phyloP scores from a whole-genome alignment of 148 eudicot species.

The Rhododendron vialii region DNA sequence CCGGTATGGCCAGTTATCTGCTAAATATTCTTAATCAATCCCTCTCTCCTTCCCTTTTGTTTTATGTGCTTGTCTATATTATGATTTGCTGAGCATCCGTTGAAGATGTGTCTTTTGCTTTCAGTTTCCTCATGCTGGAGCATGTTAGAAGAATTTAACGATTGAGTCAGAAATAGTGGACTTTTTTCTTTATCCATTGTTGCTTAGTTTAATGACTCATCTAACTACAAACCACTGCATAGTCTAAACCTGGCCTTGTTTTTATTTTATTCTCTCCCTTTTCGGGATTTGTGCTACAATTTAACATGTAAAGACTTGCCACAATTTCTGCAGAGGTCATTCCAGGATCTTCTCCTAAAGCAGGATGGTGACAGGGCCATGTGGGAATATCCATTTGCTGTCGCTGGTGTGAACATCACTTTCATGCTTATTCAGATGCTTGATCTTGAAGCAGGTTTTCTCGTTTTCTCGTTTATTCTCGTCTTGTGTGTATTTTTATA shows the following conservation, averaged over 20 bases:
- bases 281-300: not conserved
- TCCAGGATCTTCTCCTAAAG: constrained; percentile 86
- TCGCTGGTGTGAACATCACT: constrained; percentile 96
- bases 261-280: not conserved
- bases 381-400: constrained; percentile 99
- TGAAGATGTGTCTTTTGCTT: not conserved
- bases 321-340: constrained; percentile 63
- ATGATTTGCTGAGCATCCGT: not conserved
- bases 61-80: not conserved
- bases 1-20: constrained; percentile 46
- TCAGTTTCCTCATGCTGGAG: not conserved
- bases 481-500: not conserved
- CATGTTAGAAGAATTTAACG: not conserved
- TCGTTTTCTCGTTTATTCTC: not conserved
- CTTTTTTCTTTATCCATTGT: not conserved
- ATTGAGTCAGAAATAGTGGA: no score
- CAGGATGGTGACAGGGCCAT: constrained; percentile 86
- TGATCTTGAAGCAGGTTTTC: constrained; percentile 88
- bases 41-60: not conserved
- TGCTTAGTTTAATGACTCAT: not conserved
- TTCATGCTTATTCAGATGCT: constrained; percentile 98
- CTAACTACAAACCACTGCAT: not conserved
- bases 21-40: not conserved
- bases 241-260: not conserved
- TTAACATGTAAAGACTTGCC: not conserved